Evolutionary conservation across 1,139 yeast genomes (phyloP).

Genomic region (Lodderomyces pseudojiufengensis): DNA sequence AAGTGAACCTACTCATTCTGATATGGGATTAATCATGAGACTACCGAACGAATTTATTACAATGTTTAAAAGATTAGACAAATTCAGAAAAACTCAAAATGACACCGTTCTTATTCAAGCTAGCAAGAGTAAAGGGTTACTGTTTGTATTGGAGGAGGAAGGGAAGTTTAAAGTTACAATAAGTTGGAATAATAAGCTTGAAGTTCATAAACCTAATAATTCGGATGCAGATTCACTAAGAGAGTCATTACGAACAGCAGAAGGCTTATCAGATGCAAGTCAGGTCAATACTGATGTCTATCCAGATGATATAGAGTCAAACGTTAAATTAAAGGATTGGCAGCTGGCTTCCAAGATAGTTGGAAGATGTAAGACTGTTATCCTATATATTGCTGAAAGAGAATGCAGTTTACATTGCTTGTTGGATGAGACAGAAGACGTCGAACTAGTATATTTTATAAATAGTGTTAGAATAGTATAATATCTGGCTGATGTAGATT

Average conservation of each 20-base stretch:
- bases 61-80: slow-evolving; percentile 52
- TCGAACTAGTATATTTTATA: slow-evolving; percentile 53
- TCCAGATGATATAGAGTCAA: slow-evolving; percentile 16
- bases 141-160: slow-evolving; percentile 52
- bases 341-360: slow-evolving; percentile 51
- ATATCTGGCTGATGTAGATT: too few relatives aligned
- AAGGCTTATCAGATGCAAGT: neutral
- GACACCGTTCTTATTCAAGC: slow-evolving; percentile 35
- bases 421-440: slow-evolving; percentile 53
- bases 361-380: slow-evolving; percentile 50
- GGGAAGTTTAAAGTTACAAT: slow-evolving; percentile 50
- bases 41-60: slow-evolving; percentile 47
- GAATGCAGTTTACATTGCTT: slow-evolving; percentile 55
- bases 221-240: slow-evolving; percentile 22
- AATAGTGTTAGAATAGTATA: slow-evolving; percentile 27
- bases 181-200: slow-evolving; percentile 52
- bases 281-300: slow-evolving; percentile 8
- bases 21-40: slow-evolving; percentile 47
- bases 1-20: slow-evolving; percentile 47
- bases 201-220: slow-evolving; percentile 27
- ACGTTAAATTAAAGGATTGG: slow-evolving; percentile 55
- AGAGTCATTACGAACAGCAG: slow-evolving; percentile 12
- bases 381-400: slow-evolving; percentile 45
- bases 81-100: slow-evolving; percentile 43
- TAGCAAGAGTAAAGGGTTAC: slow-evolving; percentile 34